Base-by-base conservation (phyloP, 331 rosid genomes). In the Quercus tomentella region DNA sequence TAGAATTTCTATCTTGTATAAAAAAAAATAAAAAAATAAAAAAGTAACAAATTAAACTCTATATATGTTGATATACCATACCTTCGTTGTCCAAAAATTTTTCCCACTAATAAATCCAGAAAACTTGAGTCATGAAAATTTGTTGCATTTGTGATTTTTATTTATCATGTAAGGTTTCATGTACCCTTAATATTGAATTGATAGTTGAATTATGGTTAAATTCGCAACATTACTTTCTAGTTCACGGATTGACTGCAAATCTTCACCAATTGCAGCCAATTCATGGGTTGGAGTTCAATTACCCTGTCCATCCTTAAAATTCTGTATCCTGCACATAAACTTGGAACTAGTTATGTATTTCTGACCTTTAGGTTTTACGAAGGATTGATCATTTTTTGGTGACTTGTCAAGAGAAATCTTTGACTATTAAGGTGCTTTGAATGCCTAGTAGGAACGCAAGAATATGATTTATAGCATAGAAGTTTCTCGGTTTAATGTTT, bases 121-220 rank as follows among this genome's bases (percentile, higher is more conserved):
- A 16, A 3, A 25, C 5, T 26, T 17, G 26, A 4, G 26, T 17
- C 14, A 2, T 31, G 20, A 62, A 11, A 20, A 57, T 20, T 17
- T 57, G 0, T 57, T 57, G 6, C 18, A 26, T 23, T 20, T 26
- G 33, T 62, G n/a, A 0, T 12, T 25, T 25, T 62, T 12, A 12
- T 26, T 62, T 62, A 62, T 62, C 37, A 62, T 26, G 37, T 4
- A 3, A 14, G 49, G 86, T 84, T 88, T 76, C 66, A 85, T 83
- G 91, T 88, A 70, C 72, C 81, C 75, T 71, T 52, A 49, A 71
- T 73, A 87, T 87, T 87, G 91, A 84, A 71, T 43, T 43, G 51
- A 9, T 43, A 9, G 51, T 43, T 43, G 51, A 43, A 43, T 43
- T 43, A 7, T 43, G 51, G 51, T 43, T 43, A 43, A 43, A 43